These are phyloP conservation scores for Erodium texanum DNA, from an alignment of 441 rosid genomes.

Conservation along the genomic window DNA sequence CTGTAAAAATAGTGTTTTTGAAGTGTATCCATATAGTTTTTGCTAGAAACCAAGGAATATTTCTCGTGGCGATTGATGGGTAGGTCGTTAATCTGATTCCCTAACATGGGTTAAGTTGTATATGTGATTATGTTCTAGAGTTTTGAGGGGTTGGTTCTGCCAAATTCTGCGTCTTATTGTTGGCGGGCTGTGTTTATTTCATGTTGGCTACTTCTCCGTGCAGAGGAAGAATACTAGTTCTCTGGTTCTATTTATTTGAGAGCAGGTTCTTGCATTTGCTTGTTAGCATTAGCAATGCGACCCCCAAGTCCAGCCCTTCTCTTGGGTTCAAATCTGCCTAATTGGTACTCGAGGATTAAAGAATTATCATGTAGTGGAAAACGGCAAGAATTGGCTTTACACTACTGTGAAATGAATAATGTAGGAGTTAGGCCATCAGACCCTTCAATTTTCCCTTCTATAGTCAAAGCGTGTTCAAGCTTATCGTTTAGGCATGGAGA, in stretches of 20 bases:
- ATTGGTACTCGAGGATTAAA: slow-evolving; percentile 32
- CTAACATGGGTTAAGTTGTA: background rate
- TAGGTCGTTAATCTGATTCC: background rate
- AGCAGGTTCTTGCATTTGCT: background rate
- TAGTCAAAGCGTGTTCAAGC: slow-evolving; percentile 51
- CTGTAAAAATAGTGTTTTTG: background rate
- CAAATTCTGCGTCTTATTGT: background rate
- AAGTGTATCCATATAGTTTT: background rate
- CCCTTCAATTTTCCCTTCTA: slow-evolving; percentile 36
- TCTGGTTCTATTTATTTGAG: background rate
- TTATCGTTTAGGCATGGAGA: slow-evolving; percentile 30
- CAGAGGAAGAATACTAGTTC: background rate
- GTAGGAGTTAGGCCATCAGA: slow-evolving; percentile 30
- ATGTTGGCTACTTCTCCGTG: background rate
- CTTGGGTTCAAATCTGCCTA: slow-evolving; percentile 16
- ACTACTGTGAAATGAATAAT: slow-evolving; percentile 33
- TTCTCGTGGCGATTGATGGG: background rate
- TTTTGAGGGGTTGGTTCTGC: background rate
- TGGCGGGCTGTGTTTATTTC: background rate
- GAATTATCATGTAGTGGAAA: slow-evolving; percentile 39
- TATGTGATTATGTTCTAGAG: background rate
- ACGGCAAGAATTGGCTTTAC: slow-evolving; percentile 44
- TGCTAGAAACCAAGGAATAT: background rate
- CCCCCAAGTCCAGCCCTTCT: background rate
- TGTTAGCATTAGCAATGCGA: background rate